These are phyloP conservation scores for Kuraishia ogatae DNA, from an alignment of 805 yeast genomes.

Conservation along the genomic window DNA sequence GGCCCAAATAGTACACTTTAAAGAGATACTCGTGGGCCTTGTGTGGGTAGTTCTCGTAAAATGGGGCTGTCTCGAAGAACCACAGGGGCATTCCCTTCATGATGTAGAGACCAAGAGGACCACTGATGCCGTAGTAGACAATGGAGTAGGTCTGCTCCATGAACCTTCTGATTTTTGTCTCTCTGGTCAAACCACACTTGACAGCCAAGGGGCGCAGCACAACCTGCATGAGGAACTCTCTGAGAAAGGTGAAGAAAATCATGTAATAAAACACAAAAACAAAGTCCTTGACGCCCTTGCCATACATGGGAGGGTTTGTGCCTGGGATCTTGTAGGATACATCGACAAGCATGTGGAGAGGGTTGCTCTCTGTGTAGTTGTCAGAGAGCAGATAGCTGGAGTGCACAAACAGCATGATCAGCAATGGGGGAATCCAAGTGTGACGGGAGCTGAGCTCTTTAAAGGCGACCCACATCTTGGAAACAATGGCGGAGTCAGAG, in stretches of 20 bases:
- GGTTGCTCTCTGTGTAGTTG: constrained; percentile 49
- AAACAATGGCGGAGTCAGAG: constrained; percentile 43
- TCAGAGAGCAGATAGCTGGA: constrained; percentile 44
- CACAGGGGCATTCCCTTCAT: constrained; percentile 81
- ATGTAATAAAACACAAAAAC: constrained; percentile 73
- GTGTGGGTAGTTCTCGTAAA: constrained; percentile 82
- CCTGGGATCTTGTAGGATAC: constrained; percentile 57
- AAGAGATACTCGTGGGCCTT: constrained; percentile 56
- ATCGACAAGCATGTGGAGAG: constrained; percentile 52
- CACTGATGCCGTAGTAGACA: constrained; percentile 69
- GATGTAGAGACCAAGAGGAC: constrained; percentile 83
- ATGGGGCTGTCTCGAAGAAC: constrained; percentile 79
- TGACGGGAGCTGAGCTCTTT: constrained; percentile 50
- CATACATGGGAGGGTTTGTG: constrained; percentile 54
- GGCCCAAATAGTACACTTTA: constrained; percentile 79
- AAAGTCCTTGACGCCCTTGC: constrained; percentile 81
- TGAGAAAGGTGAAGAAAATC: constrained; percentile 78
- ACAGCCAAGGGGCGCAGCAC: constrained; percentile 66
- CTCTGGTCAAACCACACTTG: constrained; percentile 38
- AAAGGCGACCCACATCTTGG: constrained; percentile 48
- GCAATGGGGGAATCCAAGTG: constrained; percentile 67
- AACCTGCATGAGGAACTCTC: constrained; percentile 87
- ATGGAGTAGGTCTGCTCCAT: constrained; percentile 89
- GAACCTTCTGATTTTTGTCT: constrained; percentile 64
- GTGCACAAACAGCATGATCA: constrained; percentile 34